Evolutionary conservation across 768 basidiomycete genomes (phyloP).

Genomic region (Lactarius indigo): DNA sequence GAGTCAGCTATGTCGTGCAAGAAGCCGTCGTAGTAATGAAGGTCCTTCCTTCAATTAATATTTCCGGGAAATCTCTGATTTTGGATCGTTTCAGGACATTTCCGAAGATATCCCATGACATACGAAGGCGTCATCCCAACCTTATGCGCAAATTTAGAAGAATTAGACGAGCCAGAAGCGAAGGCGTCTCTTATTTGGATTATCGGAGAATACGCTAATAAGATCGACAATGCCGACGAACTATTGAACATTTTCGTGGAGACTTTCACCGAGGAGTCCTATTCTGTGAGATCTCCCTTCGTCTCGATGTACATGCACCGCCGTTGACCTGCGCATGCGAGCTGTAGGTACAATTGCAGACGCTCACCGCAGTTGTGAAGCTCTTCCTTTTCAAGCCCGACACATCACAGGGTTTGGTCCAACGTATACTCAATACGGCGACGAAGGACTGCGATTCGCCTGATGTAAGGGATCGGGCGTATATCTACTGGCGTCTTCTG

Average conservation of each 20-base stretch:
- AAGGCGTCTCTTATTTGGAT: constrained; percentile 99
- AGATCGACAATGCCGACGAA: constrained; percentile 90
- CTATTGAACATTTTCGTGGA: constrained; percentile 88
- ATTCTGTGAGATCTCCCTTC: constrained; percentile 55
- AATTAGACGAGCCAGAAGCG: constrained; percentile 96
- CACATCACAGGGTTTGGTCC: constrained; percentile 86
- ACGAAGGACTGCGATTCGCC: constrained; percentile 97
- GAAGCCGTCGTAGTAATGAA: constrained; percentile 99
- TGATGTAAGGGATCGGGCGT: constrained; percentile 94
- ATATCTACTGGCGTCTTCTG: constrained; percentile 95
- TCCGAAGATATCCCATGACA: constrained; percentile 92
- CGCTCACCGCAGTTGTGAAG: constrained; percentile 94
- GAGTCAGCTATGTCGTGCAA: constrained; percentile 96
- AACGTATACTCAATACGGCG: constrained; percentile 86
- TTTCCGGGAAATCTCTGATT: not conserved
- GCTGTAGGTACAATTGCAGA: constrained; percentile 57
- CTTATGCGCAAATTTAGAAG: constrained; percentile 91
- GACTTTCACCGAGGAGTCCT: constrained; percentile 89
- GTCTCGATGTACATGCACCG: not conserved
- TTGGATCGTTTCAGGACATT: constrained; percentile 68
- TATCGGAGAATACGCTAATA: constrained; percentile 96
- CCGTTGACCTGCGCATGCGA: not conserved
- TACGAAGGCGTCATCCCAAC: constrained; percentile 98
- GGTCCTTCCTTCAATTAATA: constrained; percentile 41
- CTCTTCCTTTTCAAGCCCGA: constrained; percentile 95